A percentile compares a stretch with the other conserved stretches of the same genome.
Conservation (phyloP, 805 yeast species). For the Scheffersomyces ergatensis region DNA sequence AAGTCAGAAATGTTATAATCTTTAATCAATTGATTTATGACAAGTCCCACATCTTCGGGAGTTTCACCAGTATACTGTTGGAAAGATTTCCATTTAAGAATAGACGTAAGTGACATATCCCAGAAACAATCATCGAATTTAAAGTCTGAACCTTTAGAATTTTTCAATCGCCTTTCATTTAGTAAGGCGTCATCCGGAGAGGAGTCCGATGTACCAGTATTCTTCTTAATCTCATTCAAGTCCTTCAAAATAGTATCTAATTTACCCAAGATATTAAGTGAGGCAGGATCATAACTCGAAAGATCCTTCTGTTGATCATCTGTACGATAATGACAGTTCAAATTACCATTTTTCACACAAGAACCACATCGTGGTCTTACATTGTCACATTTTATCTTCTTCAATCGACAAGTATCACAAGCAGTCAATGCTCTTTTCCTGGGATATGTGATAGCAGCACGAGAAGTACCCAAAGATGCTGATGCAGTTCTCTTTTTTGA, state of each 20-base stretch:
- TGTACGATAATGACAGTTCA: constrained; percentile 26
- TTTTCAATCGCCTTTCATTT: neutral
- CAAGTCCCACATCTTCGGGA: constrained; percentile 7
- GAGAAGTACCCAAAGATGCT: constrained; percentile 12
- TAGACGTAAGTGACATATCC: constrained; percentile 32
- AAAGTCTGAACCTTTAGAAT: neutral
- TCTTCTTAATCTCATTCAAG: constrained; percentile 14
- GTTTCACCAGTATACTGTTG: constrained; percentile 9
- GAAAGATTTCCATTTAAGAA: constrained; percentile 29
- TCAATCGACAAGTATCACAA: constrained; percentile 34
- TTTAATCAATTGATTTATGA: constrained; percentile 10
- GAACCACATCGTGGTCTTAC: constrained; percentile 33
- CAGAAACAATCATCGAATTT: constrained; percentile 18
- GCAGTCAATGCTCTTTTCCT: constrained; percentile 36
- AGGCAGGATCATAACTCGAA: constrained; percentile 22
- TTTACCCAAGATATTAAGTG: constrained; percentile 23
- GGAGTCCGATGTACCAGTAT: neutral
- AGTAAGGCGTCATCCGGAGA: neutral
- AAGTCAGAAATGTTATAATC: constrained; percentile 8
- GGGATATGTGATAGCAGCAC: constrained; percentile 11
- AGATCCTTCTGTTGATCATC: constrained; percentile 21
- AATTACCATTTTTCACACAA: constrained; percentile 25
- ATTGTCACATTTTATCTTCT: constrained; percentile 38
- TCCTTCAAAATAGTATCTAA: constrained; percentile 27
- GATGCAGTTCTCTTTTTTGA: constrained; percentile 7